Conservation (phyloP, 345 rosid genomes). For the Syzygium grande region DNA sequence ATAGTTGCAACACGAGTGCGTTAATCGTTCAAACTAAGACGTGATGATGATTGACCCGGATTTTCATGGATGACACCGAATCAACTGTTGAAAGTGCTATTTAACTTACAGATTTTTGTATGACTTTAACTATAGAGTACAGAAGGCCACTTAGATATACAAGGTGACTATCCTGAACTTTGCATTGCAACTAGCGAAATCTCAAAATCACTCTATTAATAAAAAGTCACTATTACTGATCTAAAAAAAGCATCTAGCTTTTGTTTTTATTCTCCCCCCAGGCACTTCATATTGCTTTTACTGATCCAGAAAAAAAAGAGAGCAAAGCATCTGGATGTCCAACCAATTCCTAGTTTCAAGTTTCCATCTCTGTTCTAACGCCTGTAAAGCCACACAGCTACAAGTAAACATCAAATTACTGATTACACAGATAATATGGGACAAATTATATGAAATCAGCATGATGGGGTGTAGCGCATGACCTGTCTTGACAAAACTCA, state of each 20-base stretch:
- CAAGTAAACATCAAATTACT: not conserved
- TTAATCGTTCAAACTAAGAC: no score
- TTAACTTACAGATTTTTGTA: no score
- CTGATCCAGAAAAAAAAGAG: not conserved
- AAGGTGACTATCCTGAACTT: not conserved
- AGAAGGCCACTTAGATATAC: not conserved
- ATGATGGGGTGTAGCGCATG: not conserved
- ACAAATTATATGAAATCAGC: not conserved
- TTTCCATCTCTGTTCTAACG: not conserved
- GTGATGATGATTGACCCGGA: no score
- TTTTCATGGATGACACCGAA: no score
- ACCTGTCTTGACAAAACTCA: not conserved
- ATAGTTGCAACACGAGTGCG: no score
- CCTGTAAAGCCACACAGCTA: not conserved
- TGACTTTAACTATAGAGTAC: no score
- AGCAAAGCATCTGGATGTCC: not conserved
- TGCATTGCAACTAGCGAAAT: not conserved
- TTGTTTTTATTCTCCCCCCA: not conserved
- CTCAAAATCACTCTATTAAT: slow-evolving; percentile 1
- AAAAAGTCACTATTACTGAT: not conserved
- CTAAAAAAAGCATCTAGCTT: not conserved
- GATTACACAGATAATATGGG: accelerated
- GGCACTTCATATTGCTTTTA: not conserved
- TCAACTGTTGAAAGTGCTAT: no score
- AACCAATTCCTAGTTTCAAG: not conserved